phyloP scores from a whole-genome alignment of 2,329 filamentous ascomycete genomes.

The Epichloe amarillans region DNA sequence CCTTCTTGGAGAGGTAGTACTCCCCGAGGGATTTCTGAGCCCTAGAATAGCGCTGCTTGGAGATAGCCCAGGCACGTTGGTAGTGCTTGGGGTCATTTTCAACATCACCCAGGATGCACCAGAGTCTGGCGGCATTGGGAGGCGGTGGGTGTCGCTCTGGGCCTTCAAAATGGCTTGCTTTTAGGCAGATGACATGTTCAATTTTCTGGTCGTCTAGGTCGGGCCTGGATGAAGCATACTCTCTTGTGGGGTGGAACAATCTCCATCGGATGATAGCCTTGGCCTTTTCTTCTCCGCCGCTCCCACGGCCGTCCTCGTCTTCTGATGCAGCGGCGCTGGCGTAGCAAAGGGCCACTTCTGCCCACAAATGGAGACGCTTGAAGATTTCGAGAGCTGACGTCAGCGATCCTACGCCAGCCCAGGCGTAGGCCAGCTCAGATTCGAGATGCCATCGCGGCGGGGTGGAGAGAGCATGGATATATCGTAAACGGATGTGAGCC shows the following conservation, averaged over 20 bases:
- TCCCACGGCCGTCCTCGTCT: slow-evolving; percentile 38
- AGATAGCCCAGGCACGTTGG: slow-evolving; percentile 78
- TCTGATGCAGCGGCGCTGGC: slow-evolving; percentile 49
- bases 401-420: slow-evolving; percentile 78
- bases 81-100: slow-evolving; percentile 65
- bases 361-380: slow-evolving; percentile 84
- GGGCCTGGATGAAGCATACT: slow-evolving; percentile 14
- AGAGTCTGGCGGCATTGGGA: slow-evolving; percentile 71
- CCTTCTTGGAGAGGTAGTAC: slow-evolving; percentile 52
- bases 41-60: slow-evolving; percentile 64
- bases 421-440: slow-evolving; percentile 82
- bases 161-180: slow-evolving; percentile 40
- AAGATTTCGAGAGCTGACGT: slow-evolving; percentile 91
- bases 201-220: slow-evolving; percentile 38
- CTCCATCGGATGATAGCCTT: slow-evolving; percentile 62
- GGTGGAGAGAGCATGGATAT: slow-evolving; percentile 71
- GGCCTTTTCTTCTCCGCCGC: slow-evolving; percentile 64
- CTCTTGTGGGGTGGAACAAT: slow-evolving; percentile 54
- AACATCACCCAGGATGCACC: slow-evolving; percentile 88
- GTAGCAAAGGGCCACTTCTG: slow-evolving; percentile 83
- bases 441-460: slow-evolving; percentile 91
- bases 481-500: slow-evolving; percentile 61
- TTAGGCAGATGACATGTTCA: slow-evolving; percentile 42
- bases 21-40: slow-evolving; percentile 82
- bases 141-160: slow-evolving; percentile 56